Percentiles rank a stretch among this genome's conserved stretches.
These are phyloP conservation scores for Syzygium aromaticum DNA, from an alignment of 345 rosid genomes.

Conservation along the genomic window DNA sequence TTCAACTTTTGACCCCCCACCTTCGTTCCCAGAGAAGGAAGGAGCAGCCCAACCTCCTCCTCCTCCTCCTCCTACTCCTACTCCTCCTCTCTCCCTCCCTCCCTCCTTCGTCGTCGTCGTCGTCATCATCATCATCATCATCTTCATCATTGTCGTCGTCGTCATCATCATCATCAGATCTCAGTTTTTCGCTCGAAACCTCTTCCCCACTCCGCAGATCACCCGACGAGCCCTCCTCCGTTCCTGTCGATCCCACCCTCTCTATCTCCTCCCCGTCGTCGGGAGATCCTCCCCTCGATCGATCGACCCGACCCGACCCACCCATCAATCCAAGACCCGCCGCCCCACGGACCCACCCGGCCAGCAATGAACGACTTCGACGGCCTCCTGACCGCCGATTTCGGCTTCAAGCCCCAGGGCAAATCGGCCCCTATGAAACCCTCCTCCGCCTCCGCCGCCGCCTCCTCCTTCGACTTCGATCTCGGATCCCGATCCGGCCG, in stretches of 20 bases:
- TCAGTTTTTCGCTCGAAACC: background rate
- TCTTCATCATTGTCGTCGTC: no score
- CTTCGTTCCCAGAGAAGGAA: background rate
- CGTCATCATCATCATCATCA: background rate
- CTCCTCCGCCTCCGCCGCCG: conserved; percentile 1
- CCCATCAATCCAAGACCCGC: background rate
- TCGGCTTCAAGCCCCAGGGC: conserved; percentile 38
- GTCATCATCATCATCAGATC: background rate
- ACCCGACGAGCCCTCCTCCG: background rate
- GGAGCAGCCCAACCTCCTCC: background rate
- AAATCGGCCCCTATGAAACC: conserved; percentile 40
- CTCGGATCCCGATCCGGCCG: conserved; percentile 15
- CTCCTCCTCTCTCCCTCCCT: no score
- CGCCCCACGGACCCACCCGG: background rate
- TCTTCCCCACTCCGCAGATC: background rate
- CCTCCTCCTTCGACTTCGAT: conserved; percentile 2
- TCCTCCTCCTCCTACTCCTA: no score
- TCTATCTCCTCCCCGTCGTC: background rate
- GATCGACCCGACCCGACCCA: background rate
- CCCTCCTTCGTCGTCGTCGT: background rate
- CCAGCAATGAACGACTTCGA: conserved; percentile 35
- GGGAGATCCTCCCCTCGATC: background rate
- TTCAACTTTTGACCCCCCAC: background rate
- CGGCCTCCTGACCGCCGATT: conserved; percentile 26
- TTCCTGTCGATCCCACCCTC: background rate